These are phyloP conservation scores for Chaetomium sp. DNA, from an alignment of 2,329 filamentous ascomycete genomes.

Conservation along the genomic window DNA sequence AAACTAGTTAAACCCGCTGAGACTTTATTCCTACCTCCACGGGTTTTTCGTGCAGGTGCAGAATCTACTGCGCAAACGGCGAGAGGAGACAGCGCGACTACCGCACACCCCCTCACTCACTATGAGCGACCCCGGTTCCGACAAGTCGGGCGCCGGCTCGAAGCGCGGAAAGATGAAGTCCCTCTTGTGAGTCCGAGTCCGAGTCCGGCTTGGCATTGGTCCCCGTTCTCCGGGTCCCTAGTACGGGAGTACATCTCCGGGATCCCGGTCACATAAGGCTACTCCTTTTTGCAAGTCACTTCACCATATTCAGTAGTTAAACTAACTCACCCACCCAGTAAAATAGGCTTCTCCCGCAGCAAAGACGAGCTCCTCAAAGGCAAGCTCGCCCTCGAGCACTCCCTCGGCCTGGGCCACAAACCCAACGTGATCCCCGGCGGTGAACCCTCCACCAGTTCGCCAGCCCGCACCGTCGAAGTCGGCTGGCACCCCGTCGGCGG, in stretches of 20 bases:
- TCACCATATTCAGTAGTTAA: background rate
- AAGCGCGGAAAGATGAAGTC: conserved; percentile 18
- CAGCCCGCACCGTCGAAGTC: conserved; percentile 41
- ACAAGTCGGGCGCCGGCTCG: conserved; percentile 2
- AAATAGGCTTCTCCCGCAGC: conserved; percentile 12
- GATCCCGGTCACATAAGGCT: too few relatives aligned
- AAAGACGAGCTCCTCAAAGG: conserved; percentile 34
- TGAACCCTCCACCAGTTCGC: conserved; percentile 32
- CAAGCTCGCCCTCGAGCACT: conserved; percentile 36
- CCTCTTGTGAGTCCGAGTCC: conserved; percentile 10
- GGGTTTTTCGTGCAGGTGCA: too few relatives aligned
- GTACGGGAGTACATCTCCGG: background rate
- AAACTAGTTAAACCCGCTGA: too few relatives aligned
- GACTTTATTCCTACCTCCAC: too few relatives aligned
- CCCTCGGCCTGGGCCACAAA: conserved; percentile 37
- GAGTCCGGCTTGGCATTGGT: background rate
- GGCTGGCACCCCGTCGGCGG: conserved; percentile 55
- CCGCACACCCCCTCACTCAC: background rate
- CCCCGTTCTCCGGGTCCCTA: background rate
- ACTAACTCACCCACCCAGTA: conserved; percentile 1
- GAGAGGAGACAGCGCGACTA: too few relatives aligned
- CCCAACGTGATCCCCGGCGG: conserved; percentile 39
- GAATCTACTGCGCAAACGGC: too few relatives aligned
- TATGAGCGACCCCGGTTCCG: conserved; percentile 8
- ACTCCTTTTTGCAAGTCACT: too few relatives aligned